Base-by-base conservation (phyloP, 176 grass and related monocot species). In the Oryza brachyantha region DNA sequence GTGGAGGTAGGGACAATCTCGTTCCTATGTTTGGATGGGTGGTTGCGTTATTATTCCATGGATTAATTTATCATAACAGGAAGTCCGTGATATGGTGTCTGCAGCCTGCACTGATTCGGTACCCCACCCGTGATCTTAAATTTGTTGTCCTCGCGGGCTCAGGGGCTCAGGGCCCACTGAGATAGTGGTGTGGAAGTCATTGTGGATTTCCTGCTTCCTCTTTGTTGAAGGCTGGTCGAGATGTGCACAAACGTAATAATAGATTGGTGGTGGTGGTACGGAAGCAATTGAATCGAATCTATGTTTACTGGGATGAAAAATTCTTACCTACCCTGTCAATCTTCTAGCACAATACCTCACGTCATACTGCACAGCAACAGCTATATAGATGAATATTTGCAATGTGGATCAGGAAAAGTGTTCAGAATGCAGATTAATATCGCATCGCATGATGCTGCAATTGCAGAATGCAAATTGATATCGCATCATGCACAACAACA, bases 21-120 rank as follows among this genome's bases (percentile, higher is more conserved):
- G 64, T 76, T 84, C 4, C 43, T 45, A 69, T 74, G 29, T 39
- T 61, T 26, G 13, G 63, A 13, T 43, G 52, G 77, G 81, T 58
- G 35, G 82, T 84, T 71, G 17, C 57, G 40, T 11, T 74, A 52
- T 21, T 62, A 81, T 61, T 31, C 55, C 22, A 43, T 45, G 32
- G 68, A 39, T 50, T 39, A 77, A 50, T 50, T 50, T 12, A 72
- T 50, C 62, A 54, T 41, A 57, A 72, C 87, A 77, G 32, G 43
- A 72, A 29, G 43, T 57, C 36, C 71, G 75, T 84, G 82, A 72
- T 11, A 43, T 12, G 32, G 60, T 54, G 19, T 65, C 60, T 76
- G 34, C 5, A 64, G 19, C 57, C 60, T 76, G 34, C 5, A 64
- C 36, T 16, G 68, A 19, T 59, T 72, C 26, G 41, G 2, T 71